Conservation (phyloP, 2,329 filamentous ascomycete species). For the Albophoma yamanashiensis region DNA sequence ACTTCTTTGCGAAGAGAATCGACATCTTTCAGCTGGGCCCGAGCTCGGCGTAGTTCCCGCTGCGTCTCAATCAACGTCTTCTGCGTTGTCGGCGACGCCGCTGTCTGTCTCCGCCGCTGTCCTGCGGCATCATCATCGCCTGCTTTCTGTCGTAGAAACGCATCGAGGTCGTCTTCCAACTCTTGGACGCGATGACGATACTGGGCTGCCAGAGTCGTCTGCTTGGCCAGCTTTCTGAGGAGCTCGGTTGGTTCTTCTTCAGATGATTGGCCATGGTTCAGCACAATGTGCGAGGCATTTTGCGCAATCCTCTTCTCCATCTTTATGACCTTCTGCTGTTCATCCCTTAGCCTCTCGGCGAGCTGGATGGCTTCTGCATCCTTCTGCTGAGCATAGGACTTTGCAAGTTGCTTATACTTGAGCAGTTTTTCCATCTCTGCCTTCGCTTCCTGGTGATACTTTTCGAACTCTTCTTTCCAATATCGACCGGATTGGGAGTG, state of each 20-base stretch:
- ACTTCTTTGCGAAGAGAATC: slow-evolving; percentile 41
- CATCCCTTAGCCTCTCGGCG: slow-evolving; percentile 53
- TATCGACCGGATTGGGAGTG: slow-evolving; percentile 66
- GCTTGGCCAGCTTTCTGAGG: slow-evolving; percentile 42
- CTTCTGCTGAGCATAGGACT: slow-evolving; percentile 68
- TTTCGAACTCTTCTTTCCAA: slow-evolving; percentile 70
- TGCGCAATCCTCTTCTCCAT: slow-evolving; percentile 55
- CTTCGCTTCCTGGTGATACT: slow-evolving; percentile 61
- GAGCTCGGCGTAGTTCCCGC: slow-evolving; percentile 42
- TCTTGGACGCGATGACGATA: slow-evolving; percentile 51
- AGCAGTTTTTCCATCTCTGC: slow-evolving; percentile 68
- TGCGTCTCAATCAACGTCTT: slow-evolving; percentile 41
- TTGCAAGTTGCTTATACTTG: slow-evolving; percentile 69
- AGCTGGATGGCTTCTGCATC: slow-evolving; percentile 60
- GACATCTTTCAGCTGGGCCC: slow-evolving; percentile 42
- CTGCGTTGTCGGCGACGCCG: slow-evolving; percentile 38
- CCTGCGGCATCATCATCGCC: slow-evolving; percentile 18
- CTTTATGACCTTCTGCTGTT: slow-evolving; percentile 51
- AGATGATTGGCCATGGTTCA: slow-evolving; percentile 18
- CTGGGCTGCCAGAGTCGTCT: slow-evolving; percentile 45
- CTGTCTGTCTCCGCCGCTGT: slow-evolving; percentile 24
- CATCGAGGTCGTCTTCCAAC: slow-evolving; percentile 39
- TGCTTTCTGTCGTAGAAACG: slow-evolving; percentile 24
- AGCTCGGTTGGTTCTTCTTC: slow-evolving; percentile 36
- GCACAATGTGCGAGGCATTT: slow-evolving; percentile 44